Percentiles rank a stretch among this genome's conserved stretches.
These are phyloP conservation scores for Rhodotorula sp. DNA, from an alignment of 1,284 basidiomycete genomes.

Conservation along the genomic window DNA sequence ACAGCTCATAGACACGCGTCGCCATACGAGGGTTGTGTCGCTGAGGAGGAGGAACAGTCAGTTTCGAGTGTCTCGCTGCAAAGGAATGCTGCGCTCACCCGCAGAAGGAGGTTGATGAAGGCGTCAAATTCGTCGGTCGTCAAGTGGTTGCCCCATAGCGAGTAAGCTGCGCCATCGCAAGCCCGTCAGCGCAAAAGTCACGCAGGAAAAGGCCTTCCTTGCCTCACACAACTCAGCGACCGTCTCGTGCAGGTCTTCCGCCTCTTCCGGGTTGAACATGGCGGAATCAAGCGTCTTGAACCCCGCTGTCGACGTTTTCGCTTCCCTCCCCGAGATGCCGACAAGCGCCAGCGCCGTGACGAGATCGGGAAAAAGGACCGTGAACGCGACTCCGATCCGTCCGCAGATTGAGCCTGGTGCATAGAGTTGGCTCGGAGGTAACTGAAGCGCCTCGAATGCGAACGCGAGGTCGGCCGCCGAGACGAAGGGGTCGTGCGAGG, in stretches of 20 bases:
- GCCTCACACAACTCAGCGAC: conserved; percentile 7
- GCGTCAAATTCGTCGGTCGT: background rate
- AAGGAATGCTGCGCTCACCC: background rate
- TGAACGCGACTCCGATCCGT: conserved; percentile 18
- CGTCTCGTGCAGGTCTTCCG: conserved; percentile 5
- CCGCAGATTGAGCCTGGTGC: conserved; percentile 13
- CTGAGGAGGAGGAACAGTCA: background rate
- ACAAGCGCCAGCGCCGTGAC: background rate
- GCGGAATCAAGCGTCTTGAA: conserved; percentile 1
- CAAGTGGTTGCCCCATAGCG: background rate
- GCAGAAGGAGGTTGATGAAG: conserved; percentile 5
- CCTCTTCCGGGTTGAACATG: conserved; percentile 4
- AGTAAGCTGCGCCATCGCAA: background rate
- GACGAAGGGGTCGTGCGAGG: conserved; percentile 12
- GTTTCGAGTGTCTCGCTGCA: too few relatives aligned
- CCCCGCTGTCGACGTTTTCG: background rate
- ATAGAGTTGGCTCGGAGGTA: conserved; percentile 8
- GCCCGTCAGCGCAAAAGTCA: background rate
- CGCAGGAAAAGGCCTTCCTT: too few relatives aligned
- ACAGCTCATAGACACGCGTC: background rate
- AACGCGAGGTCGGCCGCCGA: conserved; percentile 24
- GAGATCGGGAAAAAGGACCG: conserved; percentile 15
- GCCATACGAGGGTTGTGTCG: conserved; percentile 6
- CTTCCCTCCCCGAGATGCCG: background rate
- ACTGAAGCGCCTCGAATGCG: conserved; percentile 17